Evolutionary conservation across 176 grass and related monocot genomes (phyloP).

Genomic region (Stipa capillata): DNA sequence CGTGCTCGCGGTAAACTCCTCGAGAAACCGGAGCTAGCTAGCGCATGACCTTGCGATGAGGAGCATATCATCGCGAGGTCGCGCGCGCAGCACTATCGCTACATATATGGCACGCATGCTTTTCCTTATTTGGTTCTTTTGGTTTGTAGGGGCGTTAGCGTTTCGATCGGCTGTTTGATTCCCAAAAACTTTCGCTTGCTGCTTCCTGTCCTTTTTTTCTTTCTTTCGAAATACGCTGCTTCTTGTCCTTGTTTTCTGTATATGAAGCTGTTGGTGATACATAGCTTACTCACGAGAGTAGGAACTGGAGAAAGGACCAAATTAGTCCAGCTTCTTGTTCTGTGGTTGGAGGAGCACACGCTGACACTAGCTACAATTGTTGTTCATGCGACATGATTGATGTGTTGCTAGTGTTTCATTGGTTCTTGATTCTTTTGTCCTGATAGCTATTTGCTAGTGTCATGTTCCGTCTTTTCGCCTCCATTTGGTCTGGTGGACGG

Average conservation of each 20-base stretch:
- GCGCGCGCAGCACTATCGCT: too few relatives aligned
- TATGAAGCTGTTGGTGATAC: too few relatives aligned
- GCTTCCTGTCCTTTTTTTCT: too few relatives aligned
- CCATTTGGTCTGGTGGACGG: constrained; percentile 13
- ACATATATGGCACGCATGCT: too few relatives aligned
- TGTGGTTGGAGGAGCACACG: neutral
- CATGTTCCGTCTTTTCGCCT: constrained; percentile 32
- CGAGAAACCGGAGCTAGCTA: constrained; percentile 26
- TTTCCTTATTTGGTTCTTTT: too few relatives aligned
- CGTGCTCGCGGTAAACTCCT: constrained; percentile 90
- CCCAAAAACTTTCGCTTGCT: too few relatives aligned
- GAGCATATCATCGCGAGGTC: too few relatives aligned
- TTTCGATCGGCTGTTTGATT: too few relatives aligned
- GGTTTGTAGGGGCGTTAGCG: too few relatives aligned
- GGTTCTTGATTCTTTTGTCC: constrained; percentile 10
- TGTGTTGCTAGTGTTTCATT: constrained; percentile 14
- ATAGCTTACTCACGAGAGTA: neutral
- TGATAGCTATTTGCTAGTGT: neutral
- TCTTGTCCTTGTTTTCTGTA: neutral
- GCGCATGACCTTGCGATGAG: neutral
- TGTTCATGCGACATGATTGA: constrained; percentile 25
- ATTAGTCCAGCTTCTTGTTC: too few relatives aligned
- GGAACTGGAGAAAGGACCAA: neutral
- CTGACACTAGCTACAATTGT: neutral
- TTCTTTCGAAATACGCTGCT: too few relatives aligned